phyloP scores from a whole-genome alignment of 805 yeast genomes.

The Wickerhamomyces silvicola region DNA sequence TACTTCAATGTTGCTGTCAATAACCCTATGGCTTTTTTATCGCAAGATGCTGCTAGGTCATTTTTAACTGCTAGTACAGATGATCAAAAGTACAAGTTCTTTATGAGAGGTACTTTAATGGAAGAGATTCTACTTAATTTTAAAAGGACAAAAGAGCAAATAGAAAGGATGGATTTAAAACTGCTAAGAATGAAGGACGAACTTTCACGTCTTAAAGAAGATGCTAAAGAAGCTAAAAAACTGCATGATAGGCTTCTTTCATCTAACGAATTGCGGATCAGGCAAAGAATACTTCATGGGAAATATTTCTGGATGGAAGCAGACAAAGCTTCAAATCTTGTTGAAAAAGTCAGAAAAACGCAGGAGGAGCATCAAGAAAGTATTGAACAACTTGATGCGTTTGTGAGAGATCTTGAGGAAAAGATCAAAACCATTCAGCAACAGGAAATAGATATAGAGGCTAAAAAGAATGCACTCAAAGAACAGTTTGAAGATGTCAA shows the following conservation, averaged over 20 bases:
- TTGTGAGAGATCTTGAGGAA: too few relatives aligned
- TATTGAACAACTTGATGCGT: conserved; percentile 5
- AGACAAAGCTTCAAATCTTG: conserved; percentile 6
- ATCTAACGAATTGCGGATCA: conserved; percentile 33
- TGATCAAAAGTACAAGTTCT: conserved; percentile 62
- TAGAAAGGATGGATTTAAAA: conserved; percentile 30
- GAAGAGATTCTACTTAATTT: conserved; percentile 58
- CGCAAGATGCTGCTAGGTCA: conserved; percentile 91
- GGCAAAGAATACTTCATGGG: conserved; percentile 37
- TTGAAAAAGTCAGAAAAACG: conserved; percentile 10
- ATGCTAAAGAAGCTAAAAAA: conserved; percentile 36
- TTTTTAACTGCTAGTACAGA: conserved; percentile 76
- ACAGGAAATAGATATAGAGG: conserved; percentile 2
- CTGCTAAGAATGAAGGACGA: conserved; percentile 33
- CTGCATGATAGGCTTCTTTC: conserved; percentile 33
- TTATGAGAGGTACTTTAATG: conserved; percentile 74
- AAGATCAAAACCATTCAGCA: conserved; percentile 2
- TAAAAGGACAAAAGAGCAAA: conserved; percentile 31
- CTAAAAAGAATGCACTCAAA: conserved; percentile 2
- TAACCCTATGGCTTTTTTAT: conserved; percentile 86
- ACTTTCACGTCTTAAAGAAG: conserved; percentile 32
- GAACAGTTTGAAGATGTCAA: conserved; percentile 17
- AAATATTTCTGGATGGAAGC: conserved; percentile 44
- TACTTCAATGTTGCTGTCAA: conserved; percentile 73
- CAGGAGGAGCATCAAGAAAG: conserved; percentile 7